Base-by-base conservation (phyloP, 768 basidiomycete genomes). In the Podaxis mareebaensis region DNA sequence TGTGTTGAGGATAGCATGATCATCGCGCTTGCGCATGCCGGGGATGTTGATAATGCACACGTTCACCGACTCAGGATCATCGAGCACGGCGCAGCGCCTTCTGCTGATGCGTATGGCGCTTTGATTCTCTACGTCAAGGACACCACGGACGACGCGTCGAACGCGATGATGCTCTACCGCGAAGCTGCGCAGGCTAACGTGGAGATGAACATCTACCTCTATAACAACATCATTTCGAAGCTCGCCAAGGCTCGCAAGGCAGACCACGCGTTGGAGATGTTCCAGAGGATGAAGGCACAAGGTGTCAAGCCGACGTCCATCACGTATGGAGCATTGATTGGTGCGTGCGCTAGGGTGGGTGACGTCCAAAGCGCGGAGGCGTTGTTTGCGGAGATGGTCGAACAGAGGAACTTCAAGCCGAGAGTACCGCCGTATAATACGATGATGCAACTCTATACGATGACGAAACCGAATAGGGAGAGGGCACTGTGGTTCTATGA, bases 201-300 rank as follows among this genome's bases (percentile, higher is more conserved):
- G 42, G 67, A 70, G 36, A 90, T 94, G 15, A 95, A 93, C 70
- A 81, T 90, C 53, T 99, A 90, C 77, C 84, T 99, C 42, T 99
- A 91, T 81, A 99, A 99, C 79, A 98, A 93, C 68, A 90, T 96
- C 77, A 98, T 99, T 76, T 95, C 93, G 66, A 96, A 96, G 78
- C 84, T 99, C 10, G 89, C 94, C 36, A 94, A 91, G 74, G 97
- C 97, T 3, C 85, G 97, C 67, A 96, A 96, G 75, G 93, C 95
- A 0, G 95, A 97, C 66, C 81, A 87, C 53, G 95, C 95, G 0
- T 76, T 99, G 59, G 88, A 90, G 65, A 77, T 98, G 65, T 99
- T 99, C 83, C 83, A 88, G 56, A 80, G 88, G 70, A 96, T 98
- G 94, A 93, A 93, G 78, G 76, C 78, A 4, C 75, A 72, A 20